Evolutionary conservation across 2,329 filamentous ascomycete genomes (phyloP), one percentile per base, ranked within the genome.

Genomic region (Botrytis fragariae): DNA sequence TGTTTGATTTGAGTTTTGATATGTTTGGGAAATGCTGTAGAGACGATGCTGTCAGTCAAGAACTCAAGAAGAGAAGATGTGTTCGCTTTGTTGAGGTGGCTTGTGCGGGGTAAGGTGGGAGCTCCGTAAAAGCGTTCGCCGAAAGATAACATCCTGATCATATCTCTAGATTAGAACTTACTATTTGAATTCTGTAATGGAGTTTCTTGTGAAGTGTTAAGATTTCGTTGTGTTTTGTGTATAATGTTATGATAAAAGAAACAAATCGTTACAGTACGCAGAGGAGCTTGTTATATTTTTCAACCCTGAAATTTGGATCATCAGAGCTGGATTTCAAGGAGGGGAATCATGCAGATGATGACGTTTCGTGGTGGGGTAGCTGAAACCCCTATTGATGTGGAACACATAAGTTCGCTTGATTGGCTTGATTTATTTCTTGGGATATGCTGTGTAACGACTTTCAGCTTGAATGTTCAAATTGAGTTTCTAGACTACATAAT

Each of bases 321-420:
- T 22, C 48, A 5, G 64, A 22, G 45, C 35, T 68, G 35, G 48
- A 57, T 51, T 51, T 32, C 32, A 67, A 67, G 64, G 64, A 67
- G 64, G 64, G 64, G 64, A 54, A 54, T 54, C 45, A 22, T 68
- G 48, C 64, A 57, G 35, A 68, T 69, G 65, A 69, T 69, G 65
- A 69, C 65, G 48, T 69, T 69, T 57, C 20, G n/a, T 57, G 48
- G 65, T 69, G 65, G 65, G 48, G 48, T 69, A 69, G 65, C 48
- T 59, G 65, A 57, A 42, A 39, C 65, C 35, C 65, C 65, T 68
- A 57, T 68, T 68, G 25, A 10, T 29, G 35, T 57, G 65, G 65
- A 39, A 51, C 18, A 14, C 5, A 68, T 32, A 25, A n/a, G 25
- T 2, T 68, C 18, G 48, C 16, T 57, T 57, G 48, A 68, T 68